phyloP scores from a whole-genome alignment of 306 rosid genomes.

The Gleditsia sinensis region DNA sequence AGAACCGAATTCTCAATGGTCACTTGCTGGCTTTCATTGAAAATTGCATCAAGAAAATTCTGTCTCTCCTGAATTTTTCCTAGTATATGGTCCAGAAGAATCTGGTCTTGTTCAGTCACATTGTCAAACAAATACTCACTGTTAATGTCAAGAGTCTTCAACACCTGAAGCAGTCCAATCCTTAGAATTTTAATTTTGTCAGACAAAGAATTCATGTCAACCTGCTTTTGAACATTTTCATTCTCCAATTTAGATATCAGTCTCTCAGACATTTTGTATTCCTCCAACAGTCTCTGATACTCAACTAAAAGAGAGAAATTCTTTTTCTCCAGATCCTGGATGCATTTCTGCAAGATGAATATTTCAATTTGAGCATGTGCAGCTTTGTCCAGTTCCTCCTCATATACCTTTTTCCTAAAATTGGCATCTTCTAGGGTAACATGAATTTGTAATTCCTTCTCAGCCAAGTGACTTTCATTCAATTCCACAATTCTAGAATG shows the following conservation, averaged over 20 bases:
- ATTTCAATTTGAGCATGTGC: slow-evolving; percentile 58
- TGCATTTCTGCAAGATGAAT: slow-evolving; percentile 66
- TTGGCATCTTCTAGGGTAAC: slow-evolving; percentile 56
- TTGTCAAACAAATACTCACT: slow-evolving; percentile 32
- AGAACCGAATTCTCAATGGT: slow-evolving; percentile 72
- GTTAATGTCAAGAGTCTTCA: slow-evolving; percentile 53
- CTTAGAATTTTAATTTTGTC: slow-evolving; percentile 59
- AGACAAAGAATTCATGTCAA: slow-evolving; percentile 50
- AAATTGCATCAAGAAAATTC: slow-evolving; percentile 40
- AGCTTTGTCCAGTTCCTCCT: slow-evolving; percentile 66
- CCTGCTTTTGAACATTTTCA: slow-evolving; percentile 49
- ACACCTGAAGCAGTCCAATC: slow-evolving; percentile 67
- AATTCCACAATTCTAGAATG: slow-evolving; percentile 57
- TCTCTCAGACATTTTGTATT: slow-evolving; percentile 51
- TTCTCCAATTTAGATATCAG: slow-evolving; percentile 68
- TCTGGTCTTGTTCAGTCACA: slow-evolving; percentile 51
- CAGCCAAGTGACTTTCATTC: slow-evolving; percentile 61
- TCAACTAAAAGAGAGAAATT: slow-evolving; percentile 59
- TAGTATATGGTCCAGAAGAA: slow-evolving; percentile 50
- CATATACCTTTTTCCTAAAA: slow-evolving; percentile 57
- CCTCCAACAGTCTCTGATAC: slow-evolving; percentile 64
- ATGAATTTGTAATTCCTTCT: slow-evolving; percentile 55
- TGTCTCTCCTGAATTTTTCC: slow-evolving; percentile 59
- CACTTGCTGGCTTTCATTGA: slow-evolving; percentile 54
- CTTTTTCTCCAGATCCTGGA: slow-evolving; percentile 64